phyloP scores from a whole-genome alignment of 305 asterid species.

The Caryopteris hybrid region DNA sequence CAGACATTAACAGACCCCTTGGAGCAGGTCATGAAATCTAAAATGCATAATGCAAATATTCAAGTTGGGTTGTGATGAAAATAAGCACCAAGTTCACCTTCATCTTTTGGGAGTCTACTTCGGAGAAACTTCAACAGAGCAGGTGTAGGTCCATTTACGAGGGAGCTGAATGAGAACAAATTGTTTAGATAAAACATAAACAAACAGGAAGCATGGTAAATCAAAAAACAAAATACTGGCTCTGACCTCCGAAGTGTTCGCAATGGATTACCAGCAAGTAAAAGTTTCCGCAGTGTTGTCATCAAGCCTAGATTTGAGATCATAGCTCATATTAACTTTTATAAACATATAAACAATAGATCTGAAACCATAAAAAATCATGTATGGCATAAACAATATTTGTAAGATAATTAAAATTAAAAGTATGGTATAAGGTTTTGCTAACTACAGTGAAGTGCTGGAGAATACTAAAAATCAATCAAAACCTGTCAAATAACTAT shows the following conservation, averaged over 20 bases:
- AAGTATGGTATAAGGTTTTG: not conserved
- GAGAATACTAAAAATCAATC: not conserved
- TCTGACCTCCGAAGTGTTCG: constrained; percentile 92
- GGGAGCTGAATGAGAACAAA: constrained; percentile 54
- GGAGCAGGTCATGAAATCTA: constrained; percentile 19
- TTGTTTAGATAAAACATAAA: constrained; percentile 13
- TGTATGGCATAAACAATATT: not conserved
- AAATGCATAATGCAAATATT: constrained; percentile 7
- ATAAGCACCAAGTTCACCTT: constrained; percentile 53
- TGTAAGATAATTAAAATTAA: not conserved
- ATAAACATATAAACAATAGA: not conserved
- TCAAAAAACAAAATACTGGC: constrained; percentile 12
- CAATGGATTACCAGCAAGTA: constrained; percentile 87
- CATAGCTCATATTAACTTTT: constrained; percentile 26
- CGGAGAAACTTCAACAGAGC: constrained; percentile 77
- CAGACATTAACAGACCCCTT: constrained; percentile 7
- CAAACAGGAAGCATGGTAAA: constrained; percentile 17
- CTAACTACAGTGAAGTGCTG: not conserved
- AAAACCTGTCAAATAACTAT: not conserved
- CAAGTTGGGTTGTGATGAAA: constrained; percentile 12
- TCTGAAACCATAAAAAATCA: not conserved
- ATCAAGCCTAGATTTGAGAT: constrained; percentile 61
- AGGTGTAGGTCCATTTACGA: constrained; percentile 87
- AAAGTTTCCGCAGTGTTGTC: constrained; percentile 90
- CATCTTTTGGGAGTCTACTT: constrained; percentile 85